Conservation (phyloP, 441 rosid species). For the Populus hybrid region DNA sequence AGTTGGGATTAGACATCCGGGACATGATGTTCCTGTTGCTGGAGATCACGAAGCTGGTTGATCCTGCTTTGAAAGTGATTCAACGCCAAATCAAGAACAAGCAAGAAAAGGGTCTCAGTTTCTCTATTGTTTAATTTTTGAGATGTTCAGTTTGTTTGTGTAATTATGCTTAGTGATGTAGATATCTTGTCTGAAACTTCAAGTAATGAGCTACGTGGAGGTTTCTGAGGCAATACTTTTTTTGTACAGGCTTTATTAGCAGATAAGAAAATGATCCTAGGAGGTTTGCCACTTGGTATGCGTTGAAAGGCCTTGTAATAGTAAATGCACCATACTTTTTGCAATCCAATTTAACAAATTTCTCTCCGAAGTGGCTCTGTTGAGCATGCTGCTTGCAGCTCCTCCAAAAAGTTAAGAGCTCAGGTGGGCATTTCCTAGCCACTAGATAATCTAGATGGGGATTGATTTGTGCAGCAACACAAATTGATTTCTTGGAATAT, state of each 20-base stretch:
- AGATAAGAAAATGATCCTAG: background rate
- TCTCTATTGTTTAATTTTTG: background rate
- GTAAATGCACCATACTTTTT: background rate
- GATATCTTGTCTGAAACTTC: background rate
- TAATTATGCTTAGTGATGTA: background rate
- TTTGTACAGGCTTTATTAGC: background rate
- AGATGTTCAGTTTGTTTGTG: background rate
- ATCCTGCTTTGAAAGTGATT: background rate
- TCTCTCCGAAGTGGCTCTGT: background rate
- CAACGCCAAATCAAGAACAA: background rate
- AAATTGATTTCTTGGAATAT: too few species aligned
- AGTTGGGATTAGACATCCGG: slow-evolving; percentile 22
- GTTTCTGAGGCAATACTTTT: background rate
- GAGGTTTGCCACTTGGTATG: background rate
- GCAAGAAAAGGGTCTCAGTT: background rate
- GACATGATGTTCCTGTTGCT: slow-evolving; percentile 22
- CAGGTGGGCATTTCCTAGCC: too few species aligned
- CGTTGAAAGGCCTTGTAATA: background rate
- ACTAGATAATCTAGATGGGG: too few species aligned
- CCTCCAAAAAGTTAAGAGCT: too few species aligned
- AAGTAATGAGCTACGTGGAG: background rate
- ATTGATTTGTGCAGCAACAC: too few species aligned
- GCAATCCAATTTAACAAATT: background rate
- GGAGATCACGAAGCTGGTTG: slow-evolving; percentile 33
- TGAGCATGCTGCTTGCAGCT: too few species aligned